Evolutionary conservation across 495 filamentous ascomycete genomes (phyloP).

Genomic region (Halenospora varia): DNA sequence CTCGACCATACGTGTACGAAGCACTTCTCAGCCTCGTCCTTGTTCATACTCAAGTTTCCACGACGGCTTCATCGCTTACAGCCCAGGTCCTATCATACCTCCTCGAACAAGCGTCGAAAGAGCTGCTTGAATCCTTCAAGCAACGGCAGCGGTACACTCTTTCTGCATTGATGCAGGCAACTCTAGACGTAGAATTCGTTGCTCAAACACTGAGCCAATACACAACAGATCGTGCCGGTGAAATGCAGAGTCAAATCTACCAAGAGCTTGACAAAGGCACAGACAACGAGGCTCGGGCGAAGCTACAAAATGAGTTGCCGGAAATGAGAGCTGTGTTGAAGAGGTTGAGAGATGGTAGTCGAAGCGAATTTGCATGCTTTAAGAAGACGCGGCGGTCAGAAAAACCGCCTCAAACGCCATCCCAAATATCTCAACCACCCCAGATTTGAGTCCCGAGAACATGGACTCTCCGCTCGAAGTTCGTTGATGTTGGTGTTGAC

Average conservation of each 20-base stretch:
- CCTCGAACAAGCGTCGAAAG: slow-evolving; percentile 67
- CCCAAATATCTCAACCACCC: too few relatives aligned
- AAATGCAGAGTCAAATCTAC: slow-evolving; percentile 83
- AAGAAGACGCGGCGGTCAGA: slow-evolving; percentile 35
- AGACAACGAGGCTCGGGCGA: slow-evolving; percentile 73
- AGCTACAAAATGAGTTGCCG: slow-evolving; percentile 79
- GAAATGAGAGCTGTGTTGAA: slow-evolving; percentile 86
- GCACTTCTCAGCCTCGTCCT: slow-evolving; percentile 77
- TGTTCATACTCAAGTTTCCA: slow-evolving; percentile 87
- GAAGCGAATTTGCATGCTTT: slow-evolving; percentile 82
- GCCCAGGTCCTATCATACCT: slow-evolving; percentile 73
- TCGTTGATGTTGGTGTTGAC: too few relatives aligned
- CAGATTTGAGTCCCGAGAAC: too few relatives aligned
- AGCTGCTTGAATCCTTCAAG: slow-evolving; percentile 69
- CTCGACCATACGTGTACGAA: slow-evolving; percentile 84
- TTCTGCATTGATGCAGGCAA: slow-evolving; percentile 89
- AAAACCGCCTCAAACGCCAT: neutral
- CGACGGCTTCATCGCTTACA: slow-evolving; percentile 69
- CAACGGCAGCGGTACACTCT: slow-evolving; percentile 64
- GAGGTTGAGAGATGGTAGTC: slow-evolving; percentile 73
- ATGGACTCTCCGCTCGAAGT: too few relatives aligned
- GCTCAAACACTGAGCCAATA: slow-evolving; percentile 87
- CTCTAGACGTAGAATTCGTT: slow-evolving; percentile 93
- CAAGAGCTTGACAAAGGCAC: slow-evolving; percentile 81
- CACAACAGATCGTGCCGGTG: slow-evolving; percentile 74